A percentile compares a stretch with the other conserved stretches of the same genome.
These are phyloP conservation scores for Nicotiana undulata DNA, from an alignment of 257 asterid genomes.

Conservation along the genomic window DNA sequence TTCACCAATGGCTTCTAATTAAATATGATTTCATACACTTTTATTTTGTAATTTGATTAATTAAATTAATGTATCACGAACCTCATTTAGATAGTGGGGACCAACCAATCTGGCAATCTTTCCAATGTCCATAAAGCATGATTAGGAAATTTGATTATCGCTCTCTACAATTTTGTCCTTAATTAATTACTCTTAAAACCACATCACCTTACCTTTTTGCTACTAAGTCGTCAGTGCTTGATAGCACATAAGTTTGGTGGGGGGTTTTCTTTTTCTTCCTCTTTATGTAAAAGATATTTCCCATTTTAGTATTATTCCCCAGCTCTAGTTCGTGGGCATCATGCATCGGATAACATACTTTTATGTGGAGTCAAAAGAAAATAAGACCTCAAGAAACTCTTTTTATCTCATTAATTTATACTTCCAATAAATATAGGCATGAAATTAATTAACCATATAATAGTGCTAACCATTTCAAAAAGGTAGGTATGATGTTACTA, in stretches of 20 bases:
- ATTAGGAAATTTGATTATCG: neutral
- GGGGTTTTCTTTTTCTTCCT: neutral
- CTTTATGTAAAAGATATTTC: neutral
- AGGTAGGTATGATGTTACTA: neutral
- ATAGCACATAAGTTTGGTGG: neutral
- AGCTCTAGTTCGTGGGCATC: neutral
- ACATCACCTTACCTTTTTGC: neutral
- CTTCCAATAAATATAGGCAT: neutral
- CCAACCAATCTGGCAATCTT: neutral
- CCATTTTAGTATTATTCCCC: neutral
- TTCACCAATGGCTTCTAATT: neutral
- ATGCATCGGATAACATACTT: neutral
- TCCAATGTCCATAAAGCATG: neutral
- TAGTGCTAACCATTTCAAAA: neutral
- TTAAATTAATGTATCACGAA: neutral
- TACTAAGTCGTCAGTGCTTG: neutral
- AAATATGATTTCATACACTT: neutral
- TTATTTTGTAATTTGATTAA: neutral
- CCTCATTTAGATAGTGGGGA: neutral
- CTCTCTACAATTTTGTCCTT: neutral
- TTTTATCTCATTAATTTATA: neutral
- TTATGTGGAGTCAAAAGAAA: neutral
- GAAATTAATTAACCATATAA: neutral
- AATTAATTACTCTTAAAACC: neutral
- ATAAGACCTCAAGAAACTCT: neutral